These are phyloP conservation scores for Gymnopilus dilepis DNA, from an alignment of 768 basidiomycete species.

Conservation along the genomic window DNA sequence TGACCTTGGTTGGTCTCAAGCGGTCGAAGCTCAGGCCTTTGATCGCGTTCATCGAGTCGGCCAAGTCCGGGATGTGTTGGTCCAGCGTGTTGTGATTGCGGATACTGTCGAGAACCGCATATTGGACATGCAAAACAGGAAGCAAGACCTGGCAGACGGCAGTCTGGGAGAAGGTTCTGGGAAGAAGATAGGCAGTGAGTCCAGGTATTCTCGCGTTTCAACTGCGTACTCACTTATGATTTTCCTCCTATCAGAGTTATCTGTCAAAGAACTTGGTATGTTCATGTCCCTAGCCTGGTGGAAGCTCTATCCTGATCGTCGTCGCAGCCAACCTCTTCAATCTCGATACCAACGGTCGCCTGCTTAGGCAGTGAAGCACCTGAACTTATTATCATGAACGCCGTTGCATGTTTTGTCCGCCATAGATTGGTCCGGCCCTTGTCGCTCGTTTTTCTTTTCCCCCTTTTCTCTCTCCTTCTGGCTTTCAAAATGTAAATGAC, in stretches of 20 bases:
- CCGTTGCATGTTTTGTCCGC: background rate
- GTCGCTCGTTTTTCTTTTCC: background rate
- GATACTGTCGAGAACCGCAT: constrained; percentile 77
- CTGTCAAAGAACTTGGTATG: constrained; percentile 55
- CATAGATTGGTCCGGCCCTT: background rate
- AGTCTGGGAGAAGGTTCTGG: constrained; percentile 66
- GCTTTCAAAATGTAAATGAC: background rate
- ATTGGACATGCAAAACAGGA: constrained; percentile 63
- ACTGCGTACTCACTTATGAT: background rate
- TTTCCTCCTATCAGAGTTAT: constrained; percentile 37
- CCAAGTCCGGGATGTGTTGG: constrained; percentile 53
- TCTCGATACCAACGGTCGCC: constrained; percentile 35
- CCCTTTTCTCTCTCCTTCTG: background rate
- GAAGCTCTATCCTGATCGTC: background rate
- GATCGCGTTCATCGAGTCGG: constrained; percentile 66
- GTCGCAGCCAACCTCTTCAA: constrained; percentile 48
- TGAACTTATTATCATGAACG: background rate
- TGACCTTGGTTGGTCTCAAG: constrained; percentile 69
- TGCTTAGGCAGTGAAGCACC: background rate
- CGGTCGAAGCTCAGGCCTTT: constrained; percentile 65
- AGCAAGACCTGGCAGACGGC: constrained; percentile 66
- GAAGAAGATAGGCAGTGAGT: constrained; percentile 61
- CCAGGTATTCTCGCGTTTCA: background rate
- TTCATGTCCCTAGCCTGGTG: background rate
- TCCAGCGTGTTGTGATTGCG: constrained; percentile 61